These are phyloP conservation scores for Neurospora discreta DNA, from an alignment of 495 filamentous ascomycete genomes.

Conservation along the genomic window DNA sequence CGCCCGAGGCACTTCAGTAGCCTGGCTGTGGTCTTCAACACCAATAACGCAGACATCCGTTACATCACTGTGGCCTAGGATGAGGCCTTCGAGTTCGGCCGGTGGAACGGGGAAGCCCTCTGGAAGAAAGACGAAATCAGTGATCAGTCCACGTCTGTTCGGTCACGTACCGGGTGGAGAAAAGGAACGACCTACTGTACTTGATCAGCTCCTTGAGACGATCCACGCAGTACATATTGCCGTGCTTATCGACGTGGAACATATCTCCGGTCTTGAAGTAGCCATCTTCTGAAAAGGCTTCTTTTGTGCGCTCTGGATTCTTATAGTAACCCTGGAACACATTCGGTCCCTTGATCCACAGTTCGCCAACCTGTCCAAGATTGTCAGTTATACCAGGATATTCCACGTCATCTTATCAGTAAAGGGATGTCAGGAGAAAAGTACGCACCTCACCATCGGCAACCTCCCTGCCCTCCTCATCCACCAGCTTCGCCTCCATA, in stretches of 20 bases:
- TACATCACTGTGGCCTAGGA: constrained; percentile 60
- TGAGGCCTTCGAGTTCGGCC: constrained; percentile 74
- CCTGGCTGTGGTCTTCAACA: constrained; percentile 55
- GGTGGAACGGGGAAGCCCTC: constrained; percentile 81
- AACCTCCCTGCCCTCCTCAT: constrained; percentile 48
- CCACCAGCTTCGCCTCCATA: constrained; percentile 74
- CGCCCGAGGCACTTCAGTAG: constrained; percentile 74
- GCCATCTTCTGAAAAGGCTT: constrained; percentile 58
- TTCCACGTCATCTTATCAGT: neutral
- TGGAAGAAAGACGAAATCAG: constrained; percentile 3
- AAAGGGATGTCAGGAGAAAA: neutral
- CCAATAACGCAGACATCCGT: constrained; percentile 80
- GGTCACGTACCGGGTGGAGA: neutral
- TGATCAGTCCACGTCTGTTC: neutral
- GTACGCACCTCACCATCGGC: constrained; percentile 29
- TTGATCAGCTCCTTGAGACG: constrained; percentile 90
- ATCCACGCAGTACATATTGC: constrained; percentile 55
- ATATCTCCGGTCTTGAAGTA: constrained; percentile 82
- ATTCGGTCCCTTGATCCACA: constrained; percentile 69
- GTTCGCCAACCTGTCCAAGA: constrained; percentile 45
- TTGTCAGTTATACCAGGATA: neutral
- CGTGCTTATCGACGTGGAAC: constrained; percentile 44
- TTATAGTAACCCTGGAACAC: constrained; percentile 73
- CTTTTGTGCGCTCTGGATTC: constrained; percentile 48
- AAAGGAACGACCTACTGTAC: constrained; percentile 39